These are phyloP conservation scores for Hibiscus mutabilis DNA, from an alignment of 345 rosid genomes.

Conservation along the genomic window DNA sequence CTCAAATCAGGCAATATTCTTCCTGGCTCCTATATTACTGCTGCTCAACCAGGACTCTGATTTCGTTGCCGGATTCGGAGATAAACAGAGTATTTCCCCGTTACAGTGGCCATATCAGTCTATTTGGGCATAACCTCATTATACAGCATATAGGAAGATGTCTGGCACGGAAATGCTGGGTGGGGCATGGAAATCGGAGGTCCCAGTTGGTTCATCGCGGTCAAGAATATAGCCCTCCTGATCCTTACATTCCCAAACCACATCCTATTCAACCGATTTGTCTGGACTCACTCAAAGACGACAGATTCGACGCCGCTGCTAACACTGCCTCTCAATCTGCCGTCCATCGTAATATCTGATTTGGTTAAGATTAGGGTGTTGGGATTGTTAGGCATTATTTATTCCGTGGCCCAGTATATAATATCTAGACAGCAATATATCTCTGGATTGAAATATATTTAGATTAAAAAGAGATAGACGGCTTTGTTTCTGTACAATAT, in stretches of 20 bases:
- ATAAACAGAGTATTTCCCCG: constrained; percentile 97
- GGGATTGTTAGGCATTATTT: constrained; percentile 79
- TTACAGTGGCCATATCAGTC: constrained; percentile 58
- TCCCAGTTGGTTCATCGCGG: constrained; percentile 89
- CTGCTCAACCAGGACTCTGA: constrained; percentile 99
- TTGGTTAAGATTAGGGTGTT: constrained; percentile 73
- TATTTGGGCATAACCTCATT: constrained; percentile 68
- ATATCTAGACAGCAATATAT: constrained; percentile 94
- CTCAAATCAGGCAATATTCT: constrained; percentile 89
- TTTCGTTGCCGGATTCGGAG: constrained; percentile 92
- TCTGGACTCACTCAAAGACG: constrained; percentile 79
- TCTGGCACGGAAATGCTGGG: constrained; percentile 83
- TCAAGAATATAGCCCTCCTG: constrained; percentile 79
- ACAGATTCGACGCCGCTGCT: constrained; percentile 59
- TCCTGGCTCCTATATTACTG: constrained; percentile 88
- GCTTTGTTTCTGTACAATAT: constrained; percentile 30
- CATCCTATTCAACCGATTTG: constrained; percentile 76
- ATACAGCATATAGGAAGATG: constrained; percentile 72
- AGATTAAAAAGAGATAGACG: constrained; percentile 21
- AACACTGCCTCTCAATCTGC: constrained; percentile 83
- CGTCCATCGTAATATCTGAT: constrained; percentile 76
- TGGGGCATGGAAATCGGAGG: constrained; percentile 95
- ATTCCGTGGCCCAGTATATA: constrained; percentile 67
- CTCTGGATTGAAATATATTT: constrained; percentile 88
- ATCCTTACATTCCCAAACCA: constrained; percentile 89